These are phyloP conservation scores for Daphne laureola DNA, from an alignment of 441 rosid species.

Conservation along the genomic window DNA sequence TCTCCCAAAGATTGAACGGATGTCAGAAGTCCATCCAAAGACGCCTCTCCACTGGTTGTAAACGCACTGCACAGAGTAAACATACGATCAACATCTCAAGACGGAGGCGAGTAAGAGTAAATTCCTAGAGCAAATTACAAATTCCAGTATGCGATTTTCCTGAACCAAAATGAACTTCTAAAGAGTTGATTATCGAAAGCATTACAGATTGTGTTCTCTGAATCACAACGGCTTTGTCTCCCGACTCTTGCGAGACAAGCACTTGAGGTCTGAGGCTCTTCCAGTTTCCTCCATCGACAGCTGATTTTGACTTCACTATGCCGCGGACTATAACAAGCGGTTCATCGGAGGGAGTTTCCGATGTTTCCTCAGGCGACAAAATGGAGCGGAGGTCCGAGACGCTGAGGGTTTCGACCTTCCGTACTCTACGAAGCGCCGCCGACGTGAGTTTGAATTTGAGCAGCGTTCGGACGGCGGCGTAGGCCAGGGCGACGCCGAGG, in stretches of 20 bases:
- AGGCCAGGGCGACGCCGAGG: slow-evolving; percentile 61
- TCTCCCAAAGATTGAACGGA: slow-evolving; percentile 55
- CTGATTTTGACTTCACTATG: slow-evolving; percentile 39
- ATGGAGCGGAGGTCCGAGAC: slow-evolving; percentile 64
- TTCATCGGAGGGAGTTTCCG: slow-evolving; percentile 24
- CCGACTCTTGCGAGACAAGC: slow-evolving; percentile 55
- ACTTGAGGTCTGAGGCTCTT: slow-evolving; percentile 31
- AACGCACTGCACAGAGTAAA: slow-evolving; percentile 43
- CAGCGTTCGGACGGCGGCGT: slow-evolving; percentile 47
- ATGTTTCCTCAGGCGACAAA: slow-evolving; percentile 22
- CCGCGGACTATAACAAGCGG: slow-evolving; percentile 60
- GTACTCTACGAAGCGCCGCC: slow-evolving; percentile 48
- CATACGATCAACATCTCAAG: background rate
- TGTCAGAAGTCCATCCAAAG: slow-evolving; percentile 58
- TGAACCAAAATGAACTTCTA: background rate
- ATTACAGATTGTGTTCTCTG: slow-evolving; percentile 73
- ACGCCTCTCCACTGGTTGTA: slow-evolving; percentile 90
- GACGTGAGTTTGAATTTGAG: slow-evolving; percentile 33
- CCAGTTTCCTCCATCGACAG: slow-evolving; percentile 36
- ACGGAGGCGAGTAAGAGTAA: too few species aligned
- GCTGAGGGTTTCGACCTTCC: slow-evolving; percentile 34
- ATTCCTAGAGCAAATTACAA: too few species aligned
- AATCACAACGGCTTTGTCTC: slow-evolving; percentile 68
- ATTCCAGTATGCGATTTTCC: background rate
- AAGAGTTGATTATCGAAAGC: background rate